Percentiles rank a stretch among this genome's conserved stretches.
phyloP scores from a whole-genome alignment of 2,329 filamentous ascomycete genomes.

The Ophiocordyceps australis region DNA sequence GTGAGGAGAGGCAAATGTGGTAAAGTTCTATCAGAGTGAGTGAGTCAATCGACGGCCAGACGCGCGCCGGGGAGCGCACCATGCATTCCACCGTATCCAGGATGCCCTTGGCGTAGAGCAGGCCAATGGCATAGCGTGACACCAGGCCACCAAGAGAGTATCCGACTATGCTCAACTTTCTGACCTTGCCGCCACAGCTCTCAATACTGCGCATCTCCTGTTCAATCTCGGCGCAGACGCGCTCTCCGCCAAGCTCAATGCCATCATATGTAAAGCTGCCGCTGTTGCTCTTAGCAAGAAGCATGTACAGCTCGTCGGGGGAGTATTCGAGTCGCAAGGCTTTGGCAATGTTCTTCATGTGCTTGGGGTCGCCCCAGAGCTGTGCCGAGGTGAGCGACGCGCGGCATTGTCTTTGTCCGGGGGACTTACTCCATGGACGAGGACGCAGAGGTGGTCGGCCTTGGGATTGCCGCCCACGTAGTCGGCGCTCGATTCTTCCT shows the following conservation, averaged over 20 bases:
- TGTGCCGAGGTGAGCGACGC: no score
- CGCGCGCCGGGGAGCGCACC: constrained; percentile 19
- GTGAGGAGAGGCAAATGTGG: constrained; percentile 77
- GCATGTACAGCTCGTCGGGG: constrained; percentile 47
- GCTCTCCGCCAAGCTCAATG: constrained; percentile 49
- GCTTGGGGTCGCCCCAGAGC: constrained; percentile 64
- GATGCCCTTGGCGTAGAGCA: constrained; percentile 65
- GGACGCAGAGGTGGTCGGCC: constrained; percentile 56
- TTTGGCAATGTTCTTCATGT: constrained; percentile 51
- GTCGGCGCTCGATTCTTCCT: not conserved
- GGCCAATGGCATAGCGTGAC: constrained; percentile 67
- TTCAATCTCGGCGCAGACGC: constrained; percentile 49
- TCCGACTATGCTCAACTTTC: constrained; percentile 70
- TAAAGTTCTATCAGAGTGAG: constrained; percentile 54
- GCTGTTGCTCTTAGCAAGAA: constrained; percentile 55
- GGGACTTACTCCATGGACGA: constrained; percentile 53
- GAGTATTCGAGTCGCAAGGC: constrained; percentile 42
- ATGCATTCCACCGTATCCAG: constrained; percentile 67
- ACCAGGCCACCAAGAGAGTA: constrained; percentile 84
- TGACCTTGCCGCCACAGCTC: constrained; percentile 49
- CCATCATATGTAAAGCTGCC: constrained; percentile 57
- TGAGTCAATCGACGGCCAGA: not conserved
- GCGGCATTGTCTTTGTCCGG: constrained; percentile 1
- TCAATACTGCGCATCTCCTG: constrained; percentile 39
- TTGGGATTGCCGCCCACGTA: constrained; percentile 30